Conservation (phyloP, 768 basidiomycete species). For the Pleurotus eryngii region DNA sequence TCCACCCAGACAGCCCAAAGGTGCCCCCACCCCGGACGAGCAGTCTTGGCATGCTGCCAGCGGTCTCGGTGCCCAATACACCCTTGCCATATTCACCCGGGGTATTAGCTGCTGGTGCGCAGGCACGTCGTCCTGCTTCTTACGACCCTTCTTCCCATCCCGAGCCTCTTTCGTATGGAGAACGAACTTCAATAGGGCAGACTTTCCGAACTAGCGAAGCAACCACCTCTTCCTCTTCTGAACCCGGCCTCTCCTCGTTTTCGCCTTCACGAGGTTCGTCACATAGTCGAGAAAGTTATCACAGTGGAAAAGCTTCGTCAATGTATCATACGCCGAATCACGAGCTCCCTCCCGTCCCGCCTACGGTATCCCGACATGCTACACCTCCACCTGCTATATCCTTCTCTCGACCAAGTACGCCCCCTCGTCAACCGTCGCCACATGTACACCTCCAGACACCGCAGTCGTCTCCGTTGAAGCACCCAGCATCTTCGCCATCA, state of each 20-base stretch:
- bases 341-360: slow-evolving; percentile 28
- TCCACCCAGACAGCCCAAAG: slow-evolving; percentile 12
- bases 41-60: slow-evolving; percentile 14
- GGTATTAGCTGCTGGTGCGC: slow-evolving; percentile 14
- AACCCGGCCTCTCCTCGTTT: slow-evolving; percentile 22
- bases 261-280: slow-evolving; percentile 33
- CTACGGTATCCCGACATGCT: slow-evolving; percentile 20
- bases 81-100: not conserved
- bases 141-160: slow-evolving; percentile 1
- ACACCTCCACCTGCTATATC: slow-evolving; percentile 22
- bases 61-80: not conserved
- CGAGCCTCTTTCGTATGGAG: slow-evolving; percentile 26
- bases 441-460: slow-evolving; percentile 18
- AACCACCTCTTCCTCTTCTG: slow-evolving; percentile 1
- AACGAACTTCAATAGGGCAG: slow-evolving; percentile 25
- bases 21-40: slow-evolving; percentile 16
- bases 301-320: slow-evolving; percentile 19
- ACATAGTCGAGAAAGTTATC: slow-evolving; percentile 18
- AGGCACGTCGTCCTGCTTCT: slow-evolving; percentile 8
- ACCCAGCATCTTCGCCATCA: slow-evolving; percentile 30
- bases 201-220: slow-evolving; percentile 26
- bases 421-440: slow-evolving; percentile 19
- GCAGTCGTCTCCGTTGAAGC: slow-evolving; percentile 32
- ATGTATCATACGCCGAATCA: slow-evolving; percentile 24
- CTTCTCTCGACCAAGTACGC: slow-evolving; percentile 10